Base-by-base conservation (phyloP, 2,329 filamentous ascomycete genomes). In the Apiospora arundinis region DNA sequence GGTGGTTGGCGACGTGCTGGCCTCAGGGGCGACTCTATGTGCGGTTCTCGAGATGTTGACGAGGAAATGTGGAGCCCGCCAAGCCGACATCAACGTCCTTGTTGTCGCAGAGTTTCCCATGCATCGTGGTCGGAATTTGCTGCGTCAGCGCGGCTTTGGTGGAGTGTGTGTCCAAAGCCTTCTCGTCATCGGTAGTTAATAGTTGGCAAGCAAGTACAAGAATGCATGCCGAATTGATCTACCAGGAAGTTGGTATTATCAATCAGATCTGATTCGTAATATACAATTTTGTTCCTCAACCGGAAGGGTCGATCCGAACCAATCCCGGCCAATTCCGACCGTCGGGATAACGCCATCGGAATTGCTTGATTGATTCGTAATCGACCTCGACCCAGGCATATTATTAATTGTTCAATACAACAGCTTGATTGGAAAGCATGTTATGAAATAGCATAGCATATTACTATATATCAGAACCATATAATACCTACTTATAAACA, bases 1-100 rank as follows among this genome's bases (percentile, higher is more conserved):
- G n/a, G 83, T 91, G 0, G 82, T 91, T 6, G 89, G 91, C 72
- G 89, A 91, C 78, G 88, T 90, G 40, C 84, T 91, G 70, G 83
- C 89, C 7, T 87, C 86, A 0, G 89, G 88, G 1, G 74, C 82
- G 74, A 91, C 89, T 2, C 83, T 91, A 48, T 85, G 81, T 76
- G 87, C 86, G 8, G 82, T 89, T 46, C 74, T 91, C 45, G 74
- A 82, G 74, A 79, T 91, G 1, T 76, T 91, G 37, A 25, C 48
- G 11, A 16, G 52, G 0, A 67, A 86, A 74, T 83, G 80, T 72
- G 84, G 85, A 0, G 73, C 90, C 21, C 11, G 66, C n/a, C 46
- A 71, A 0, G 80, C 84, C 49, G n/a, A 84, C 73, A 72, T 90
- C 28, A 81, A 74, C 4, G 77, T 89, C n/a, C 82, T 89, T 80